Base-by-base conservation (phyloP, 805 yeast genomes). In the Myxozyma lipomycoides region DNA sequence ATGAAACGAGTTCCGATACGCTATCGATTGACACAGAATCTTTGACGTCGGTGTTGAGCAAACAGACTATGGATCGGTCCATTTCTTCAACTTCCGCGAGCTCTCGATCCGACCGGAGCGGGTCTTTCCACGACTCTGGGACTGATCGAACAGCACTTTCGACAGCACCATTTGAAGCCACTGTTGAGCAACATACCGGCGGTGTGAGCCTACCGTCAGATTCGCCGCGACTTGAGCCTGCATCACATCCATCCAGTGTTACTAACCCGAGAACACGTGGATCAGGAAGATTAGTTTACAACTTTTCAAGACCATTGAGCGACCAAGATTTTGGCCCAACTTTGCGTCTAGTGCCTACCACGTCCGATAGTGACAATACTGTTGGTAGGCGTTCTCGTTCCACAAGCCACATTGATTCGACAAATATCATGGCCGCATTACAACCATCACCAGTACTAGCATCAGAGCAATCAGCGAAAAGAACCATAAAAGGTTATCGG, bases 231-330 rank as follows among this genome's bases (percentile, higher is more conserved):
- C 32, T 12, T 7, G 32, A 9, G 32, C 32, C 32, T 9, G 12
- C 12, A 12, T 28, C 32, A 12, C 12, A 7, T 28, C 32, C 32
- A 28, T 28, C 12, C 44, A 2, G 35, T 25, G n/a, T n/a, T n/a
- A n/a, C n/a, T n/a, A 15, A 3, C 23, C 46, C 3, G 25, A 40
- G 24, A 2, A 19, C 18, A 32, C 12, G 24, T 18, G 23, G 10
- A 7, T 2, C 43, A 7, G 24, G 22, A 6, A 35, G 46, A 15
- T 2, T 22, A 7, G 5, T 43, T 5, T 21, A 32, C 18, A 43
- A 43, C 21, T 43, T 43, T 43, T 43, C 46, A 12, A 26, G 46
- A 15, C 46, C 46, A 10, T 30, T 43, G 15, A 32, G 43, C 24
- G 40, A 43, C 30, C 46, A 43, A 18, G 19, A 12, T 43, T 17